These are phyloP conservation scores for Trichosporon sp. DNA, from an alignment of 1,284 basidiomycete species.

Conservation along the genomic window DNA sequence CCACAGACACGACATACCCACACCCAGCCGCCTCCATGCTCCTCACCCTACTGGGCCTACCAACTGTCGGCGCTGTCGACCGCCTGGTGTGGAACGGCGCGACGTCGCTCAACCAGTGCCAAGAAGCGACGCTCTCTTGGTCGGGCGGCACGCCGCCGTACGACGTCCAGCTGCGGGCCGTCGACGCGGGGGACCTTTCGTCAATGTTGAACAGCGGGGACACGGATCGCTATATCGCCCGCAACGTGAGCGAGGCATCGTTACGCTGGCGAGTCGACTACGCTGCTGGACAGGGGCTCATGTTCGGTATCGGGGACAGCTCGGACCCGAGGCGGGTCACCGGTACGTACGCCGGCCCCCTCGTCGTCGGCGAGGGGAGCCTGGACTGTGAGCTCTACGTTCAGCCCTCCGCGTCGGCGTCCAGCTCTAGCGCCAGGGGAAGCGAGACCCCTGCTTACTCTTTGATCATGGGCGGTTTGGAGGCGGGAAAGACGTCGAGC, in stretches of 20 bases:
- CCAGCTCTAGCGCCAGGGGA: too few relatives aligned
- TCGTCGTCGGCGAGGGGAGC: not conserved
- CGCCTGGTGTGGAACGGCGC: not conserved
- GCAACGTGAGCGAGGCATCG: not conserved
- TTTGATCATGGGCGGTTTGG: too few relatives aligned
- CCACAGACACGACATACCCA: too few relatives aligned
- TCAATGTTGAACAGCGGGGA: not conserved
- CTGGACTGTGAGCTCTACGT: not conserved
- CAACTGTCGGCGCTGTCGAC: not conserved
- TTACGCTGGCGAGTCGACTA: not conserved
- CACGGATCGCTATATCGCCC: not conserved
- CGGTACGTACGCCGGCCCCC: not conserved
- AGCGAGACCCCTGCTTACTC: too few relatives aligned
- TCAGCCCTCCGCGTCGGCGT: not conserved
- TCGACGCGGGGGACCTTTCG: not conserved
- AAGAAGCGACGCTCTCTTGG: not conserved
- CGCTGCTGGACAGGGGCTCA: not conserved
- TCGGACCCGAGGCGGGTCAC: not conserved
- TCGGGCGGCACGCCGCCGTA: not conserved
- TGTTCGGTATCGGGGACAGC: not conserved
- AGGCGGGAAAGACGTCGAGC: too few relatives aligned
- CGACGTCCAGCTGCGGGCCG: not conserved
- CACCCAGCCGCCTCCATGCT: not conserved
- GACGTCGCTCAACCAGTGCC: not conserved
- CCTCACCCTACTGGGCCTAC: not conserved